Base-by-base conservation (phyloP, 2,329 filamentous ascomycete genomes). In the Periconia sp. region DNA sequence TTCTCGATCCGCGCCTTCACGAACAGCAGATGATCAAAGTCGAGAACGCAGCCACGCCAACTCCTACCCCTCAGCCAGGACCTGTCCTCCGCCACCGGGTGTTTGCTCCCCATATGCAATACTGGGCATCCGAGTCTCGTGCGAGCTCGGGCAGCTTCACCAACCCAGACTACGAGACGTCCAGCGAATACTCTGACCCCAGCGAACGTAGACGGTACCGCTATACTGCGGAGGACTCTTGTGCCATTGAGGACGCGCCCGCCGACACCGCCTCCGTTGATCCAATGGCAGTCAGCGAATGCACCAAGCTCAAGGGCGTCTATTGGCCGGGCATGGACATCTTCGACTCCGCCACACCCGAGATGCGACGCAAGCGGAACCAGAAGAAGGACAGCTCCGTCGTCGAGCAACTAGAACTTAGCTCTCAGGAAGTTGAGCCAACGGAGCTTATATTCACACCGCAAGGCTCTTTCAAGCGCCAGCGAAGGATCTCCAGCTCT, bases 241-340 rank as follows among this genome's bases (percentile, higher is more conserved):
- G 60, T 52, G 63, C 63, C 32, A 52, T 68, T 24, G 63, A 65
- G 25, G 62, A 68, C 28, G 65, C 66, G 8, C 50, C 56, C 21
- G 43, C 36, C 19, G 62, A 63, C 9, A 23, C 43, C 18, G 39
- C 47, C 13, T 36, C 44, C 17, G 59, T 63, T 17, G 56, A 60
- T 16, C 59, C 57, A 39, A 57, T 57, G 33, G 61, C 61, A 18
- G 46, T 71, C 29, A 70, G 64, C 29, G 71, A 73, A 41, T 63
- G 59, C 36, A 74, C 67, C 45, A 81, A 76, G 59, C 76, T 91
- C 39, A 92, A 92, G 66, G 88, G 88, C 2, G 74, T 85, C n/a
- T 74, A 83, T 33, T 90, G 85, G 78, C 85, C 86, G 3, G 88
- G 88, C 13, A 92, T 92, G 88, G 81, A 82, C 39, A 78, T 89